Conservation (phyloP, 106 monocot genomes). For the Ottelia alismoides region DNA sequence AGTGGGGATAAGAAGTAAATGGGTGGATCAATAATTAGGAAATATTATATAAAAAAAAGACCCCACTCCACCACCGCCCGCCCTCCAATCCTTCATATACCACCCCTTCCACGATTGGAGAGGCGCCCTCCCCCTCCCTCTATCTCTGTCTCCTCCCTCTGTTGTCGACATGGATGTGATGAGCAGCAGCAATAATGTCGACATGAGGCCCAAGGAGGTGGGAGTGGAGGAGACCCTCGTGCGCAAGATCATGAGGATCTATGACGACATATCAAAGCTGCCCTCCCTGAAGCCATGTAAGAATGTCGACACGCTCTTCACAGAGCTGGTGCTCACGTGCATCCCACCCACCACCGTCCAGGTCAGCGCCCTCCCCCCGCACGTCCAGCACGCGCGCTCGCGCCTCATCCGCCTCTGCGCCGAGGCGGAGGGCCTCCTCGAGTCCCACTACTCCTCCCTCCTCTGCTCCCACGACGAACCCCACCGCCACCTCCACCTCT, state of each 20-base stretch:
- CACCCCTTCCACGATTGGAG: too few species aligned
- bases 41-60: too few species aligned
- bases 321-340: constrained; percentile 65
- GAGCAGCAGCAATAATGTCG: too few species aligned
- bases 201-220: too few species aligned
- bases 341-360: constrained; percentile 43
- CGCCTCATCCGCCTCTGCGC: constrained; percentile 66
- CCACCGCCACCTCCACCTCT: constrained; percentile 33
- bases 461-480: constrained; percentile 35
- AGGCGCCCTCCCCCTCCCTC: too few species aligned
- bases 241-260: constrained; percentile 25
- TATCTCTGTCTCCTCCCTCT: too few species aligned
- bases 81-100: too few species aligned
- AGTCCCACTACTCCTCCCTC: constrained; percentile 51
- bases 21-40: too few species aligned
- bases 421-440: constrained; percentile 55
- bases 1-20: too few species aligned
- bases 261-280: constrained; percentile 37
- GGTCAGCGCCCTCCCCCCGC: constrained; percentile 28
- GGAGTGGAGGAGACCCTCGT: constrained; percentile 18
- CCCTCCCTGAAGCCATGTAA: constrained; percentile 49
- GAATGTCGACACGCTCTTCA: constrained; percentile 60
- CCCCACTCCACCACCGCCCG: too few species aligned
- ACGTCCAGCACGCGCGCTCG: constrained; percentile 28
- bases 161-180: too few species aligned